Evolutionary conservation across 2,329 filamentous ascomycete genomes (phyloP).

Genomic region (Ophiocordyceps camponoti-saundersi): DNA sequence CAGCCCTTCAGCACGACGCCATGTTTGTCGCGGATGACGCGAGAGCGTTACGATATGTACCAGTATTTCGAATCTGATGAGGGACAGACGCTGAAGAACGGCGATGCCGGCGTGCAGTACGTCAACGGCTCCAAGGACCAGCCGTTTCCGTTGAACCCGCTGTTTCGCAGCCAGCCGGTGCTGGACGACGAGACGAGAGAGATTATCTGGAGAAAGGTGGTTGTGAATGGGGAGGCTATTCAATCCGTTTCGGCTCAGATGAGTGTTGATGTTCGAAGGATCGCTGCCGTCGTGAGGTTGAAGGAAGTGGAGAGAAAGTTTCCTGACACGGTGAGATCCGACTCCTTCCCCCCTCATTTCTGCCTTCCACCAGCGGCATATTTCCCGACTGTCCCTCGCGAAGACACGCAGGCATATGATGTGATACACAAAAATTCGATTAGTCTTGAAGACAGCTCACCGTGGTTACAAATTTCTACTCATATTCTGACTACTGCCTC

Average conservation of each 20-base stretch:
- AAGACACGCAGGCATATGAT: conserved; percentile 37
- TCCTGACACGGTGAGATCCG: conserved; percentile 50
- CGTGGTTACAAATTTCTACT: conserved; percentile 61
- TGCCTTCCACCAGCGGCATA: background rate
- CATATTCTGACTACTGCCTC: conserved; percentile 1
- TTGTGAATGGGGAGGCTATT: conserved; percentile 47
- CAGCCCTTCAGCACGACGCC: conserved; percentile 23
- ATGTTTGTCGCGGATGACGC: conserved; percentile 19
- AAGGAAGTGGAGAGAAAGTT: conserved; percentile 75
- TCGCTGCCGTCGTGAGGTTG: conserved; percentile 71
- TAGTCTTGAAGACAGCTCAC: conserved; percentile 95
- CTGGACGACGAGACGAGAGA: conserved; percentile 58
- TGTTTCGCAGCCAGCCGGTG: conserved; percentile 55
- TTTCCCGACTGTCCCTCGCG: background rate
- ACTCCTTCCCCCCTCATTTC: background rate
- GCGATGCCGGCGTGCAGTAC: conserved; percentile 16
- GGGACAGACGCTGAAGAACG: conserved; percentile 10
- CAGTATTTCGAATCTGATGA: conserved; percentile 16
- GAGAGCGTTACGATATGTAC: conserved; percentile 19
- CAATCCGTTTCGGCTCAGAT: conserved; percentile 63
- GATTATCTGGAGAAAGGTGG: conserved; percentile 55
- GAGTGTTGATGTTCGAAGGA: conserved; percentile 64
- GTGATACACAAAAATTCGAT: conserved; percentile 48
- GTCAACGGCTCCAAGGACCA: conserved; percentile 18
- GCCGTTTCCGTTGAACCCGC: conserved; percentile 59